A percentile compares a stretch with the other conserved stretches of the same genome.
Evolutionary conservation across 352 stramenopile genomes (phyloP).

Genomic region (Phytophthora europaea): DNA sequence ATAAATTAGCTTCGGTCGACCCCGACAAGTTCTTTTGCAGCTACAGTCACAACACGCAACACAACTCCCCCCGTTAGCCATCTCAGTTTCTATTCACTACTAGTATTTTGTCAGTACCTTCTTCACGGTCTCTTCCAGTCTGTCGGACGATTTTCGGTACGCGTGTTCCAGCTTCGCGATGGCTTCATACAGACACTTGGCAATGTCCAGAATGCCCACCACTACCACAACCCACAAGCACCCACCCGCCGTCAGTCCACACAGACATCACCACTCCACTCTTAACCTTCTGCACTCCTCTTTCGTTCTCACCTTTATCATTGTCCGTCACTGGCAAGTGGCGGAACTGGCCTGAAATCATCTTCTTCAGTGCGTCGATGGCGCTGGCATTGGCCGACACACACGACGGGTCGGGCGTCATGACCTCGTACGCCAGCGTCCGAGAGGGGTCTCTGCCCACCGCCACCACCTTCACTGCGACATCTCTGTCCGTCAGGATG

Average conservation of each 20-base stretch:
- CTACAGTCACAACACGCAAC: conserved; percentile 31
- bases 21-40: conserved; percentile 68
- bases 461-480: conserved; percentile 94
- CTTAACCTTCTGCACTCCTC: not conserved
- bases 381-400: conserved; percentile 93
- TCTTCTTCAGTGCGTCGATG: conserved; percentile 97
- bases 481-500: conserved; percentile 97
- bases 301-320: conserved; percentile 67
- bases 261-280: not conserved
- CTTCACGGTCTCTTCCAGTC: conserved; percentile 77
- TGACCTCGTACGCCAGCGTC: conserved; percentile 91
- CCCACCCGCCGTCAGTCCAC: not conserved
- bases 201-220: conserved; percentile 98
- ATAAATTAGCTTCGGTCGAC: conserved; percentile 70
- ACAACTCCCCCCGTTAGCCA: not conserved
- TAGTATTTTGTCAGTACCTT: conserved; percentile 53
- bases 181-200: conserved; percentile 98
- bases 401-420: conserved; percentile 96
- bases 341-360: conserved; percentile 97
- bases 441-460: conserved; percentile 81
- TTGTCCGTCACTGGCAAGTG: conserved; percentile 96
- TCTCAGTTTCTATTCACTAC: not conserved
- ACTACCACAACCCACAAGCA: conserved; percentile 55
- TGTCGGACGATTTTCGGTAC: conserved; percentile 79
- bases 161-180: conserved; percentile 97